Base-by-base conservation (phyloP, 495 filamentous ascomycete species). In the Immersiella caudata region DNA sequence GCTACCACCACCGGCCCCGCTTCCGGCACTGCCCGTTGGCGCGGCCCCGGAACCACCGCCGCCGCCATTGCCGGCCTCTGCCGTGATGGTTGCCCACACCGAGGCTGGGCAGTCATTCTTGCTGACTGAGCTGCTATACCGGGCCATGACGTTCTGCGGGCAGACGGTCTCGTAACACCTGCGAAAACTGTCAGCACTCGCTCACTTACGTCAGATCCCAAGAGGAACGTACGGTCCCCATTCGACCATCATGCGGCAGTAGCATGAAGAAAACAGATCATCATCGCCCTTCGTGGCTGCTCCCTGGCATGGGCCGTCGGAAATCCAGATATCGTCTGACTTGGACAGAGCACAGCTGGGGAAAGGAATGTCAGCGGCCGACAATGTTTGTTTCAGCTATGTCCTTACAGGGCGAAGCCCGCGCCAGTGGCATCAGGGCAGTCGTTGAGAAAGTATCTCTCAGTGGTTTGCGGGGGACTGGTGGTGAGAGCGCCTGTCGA, bases 1-100 rank as follows among this genome's bases (percentile, higher is more conserved):
- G 40, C 16, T 46, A 2, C 40, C 40, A 36, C 33, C 33, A 46
- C 40, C 29, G 29, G 29, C 29, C 29, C 56, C 56, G n/a, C 56
- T 22, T 25, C 21, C 59, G 59, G 59, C 0, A 20, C 59, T 35
- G 20, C 20, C 9, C 29, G n/a, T 61, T 14, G 29, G 29, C 57
- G 1, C 27, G 18, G 35, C 7, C 1, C 59, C 59, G 59, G 59
- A 0, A 18, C 57, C 57, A 22, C 57, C 57, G 21, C 57, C 1
- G 0, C 59, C 33, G 0, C n/a, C 59, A 8, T 61, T 59, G 7
- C 35, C 57, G 9, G 57, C 29, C 11, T 60, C 57, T 0, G 29
- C 57, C 25, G 57, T 60, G 4, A 60, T 60, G 27, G 57, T 60
- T 35, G 14, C 57, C 57, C 27, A 60, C 29, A 60, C 57, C 14